phyloP scores from a whole-genome alignment of 805 yeast species.

The Candida manassasensis region DNA sequence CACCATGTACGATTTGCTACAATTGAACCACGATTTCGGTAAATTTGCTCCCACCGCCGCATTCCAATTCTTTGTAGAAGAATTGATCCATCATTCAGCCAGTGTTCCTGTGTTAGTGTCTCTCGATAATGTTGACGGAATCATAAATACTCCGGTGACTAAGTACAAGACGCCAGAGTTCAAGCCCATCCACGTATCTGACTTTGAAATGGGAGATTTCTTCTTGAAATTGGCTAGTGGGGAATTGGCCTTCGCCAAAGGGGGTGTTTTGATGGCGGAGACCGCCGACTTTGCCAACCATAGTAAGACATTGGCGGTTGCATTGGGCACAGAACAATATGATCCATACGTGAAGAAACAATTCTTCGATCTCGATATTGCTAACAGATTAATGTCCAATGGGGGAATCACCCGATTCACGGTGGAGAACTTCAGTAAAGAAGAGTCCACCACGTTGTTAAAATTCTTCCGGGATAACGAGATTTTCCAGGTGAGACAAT shows the following conservation, averaged over 20 bases:
- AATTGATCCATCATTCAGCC: slow-evolving; percentile 46
- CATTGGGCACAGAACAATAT: slow-evolving; percentile 46
- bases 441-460: slow-evolving; percentile 27
- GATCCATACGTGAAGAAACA: slow-evolving; percentile 51
- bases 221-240: slow-evolving; percentile 56
- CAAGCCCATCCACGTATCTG: slow-evolving; percentile 50
- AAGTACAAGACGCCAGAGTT: slow-evolving; percentile 56
- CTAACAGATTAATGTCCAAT: slow-evolving; percentile 39
- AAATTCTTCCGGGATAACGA: slow-evolving; percentile 29
- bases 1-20: slow-evolving; percentile 43
- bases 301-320: slow-evolving; percentile 55
- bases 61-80: slow-evolving; percentile 51
- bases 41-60: slow-evolving; percentile 38
- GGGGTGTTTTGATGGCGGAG: slow-evolving; percentile 64
- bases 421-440: slow-evolving; percentile 25
- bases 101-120: slow-evolving; percentile 58
- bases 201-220: slow-evolving; percentile 60
- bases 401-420: slow-evolving; percentile 27
- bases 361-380: slow-evolving; percentile 52
- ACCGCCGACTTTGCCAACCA: slow-evolving; percentile 46
- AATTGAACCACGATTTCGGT: slow-evolving; percentile 35
- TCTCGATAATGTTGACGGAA: slow-evolving; percentile 68
- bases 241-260: slow-evolving; percentile 45
- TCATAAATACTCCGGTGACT: slow-evolving; percentile 51
- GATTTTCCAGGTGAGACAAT: slow-evolving; percentile 29